Evolutionary conservation across 352 stramenopile genomes (phyloP).

Genomic region (Albugo candida): DNA sequence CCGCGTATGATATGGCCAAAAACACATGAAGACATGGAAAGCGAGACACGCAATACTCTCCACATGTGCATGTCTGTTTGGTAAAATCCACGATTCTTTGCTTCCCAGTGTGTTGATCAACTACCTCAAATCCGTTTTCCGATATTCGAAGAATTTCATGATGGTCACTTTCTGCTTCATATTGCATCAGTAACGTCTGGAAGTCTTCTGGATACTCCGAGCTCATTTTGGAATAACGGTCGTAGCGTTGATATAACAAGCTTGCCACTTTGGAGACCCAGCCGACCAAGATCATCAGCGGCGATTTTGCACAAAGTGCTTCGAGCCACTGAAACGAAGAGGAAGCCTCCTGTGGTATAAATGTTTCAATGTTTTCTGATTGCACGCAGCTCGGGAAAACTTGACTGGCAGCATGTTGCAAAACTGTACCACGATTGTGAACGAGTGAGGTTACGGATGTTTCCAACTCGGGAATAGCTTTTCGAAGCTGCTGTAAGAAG

Average conservation of each 20-base stretch:
- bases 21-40: slow-evolving; percentile 71
- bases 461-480: slow-evolving; percentile 37
- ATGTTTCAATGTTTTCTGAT: slow-evolving; percentile 37
- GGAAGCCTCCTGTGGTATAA: slow-evolving; percentile 11
- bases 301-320: slow-evolving; percentile 32
- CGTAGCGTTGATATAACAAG: slow-evolving; percentile 48
- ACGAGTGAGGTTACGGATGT: slow-evolving; percentile 28
- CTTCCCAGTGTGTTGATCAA: slow-evolving; percentile 35
- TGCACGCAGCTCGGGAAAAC: slow-evolving; percentile 35
- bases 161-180: slow-evolving; percentile 30
- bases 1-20: slow-evolving; percentile 36
- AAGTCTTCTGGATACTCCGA: slow-evolving; percentile 63
- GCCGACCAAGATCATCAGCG: slow-evolving; percentile 57
- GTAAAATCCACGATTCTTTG: slow-evolving; percentile 56
- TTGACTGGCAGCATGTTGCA: slow-evolving; percentile 17
- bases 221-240: slow-evolving; percentile 47
- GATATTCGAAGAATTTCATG: slow-evolving; percentile 47
- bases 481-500: slow-evolving; percentile 34
- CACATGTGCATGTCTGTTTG: slow-evolving; percentile 54
- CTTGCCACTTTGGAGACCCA: slow-evolving; percentile 67
- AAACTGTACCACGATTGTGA: slow-evolving; percentile 36
- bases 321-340: slow-evolving; percentile 22
- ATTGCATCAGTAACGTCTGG: slow-evolving; percentile 34
- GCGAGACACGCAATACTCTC: slow-evolving; percentile 45
- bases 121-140: slow-evolving; percentile 57